phyloP scores from a whole-genome alignment of 176 grass and related monocot species.

The Thinopyrum elongatum region DNA sequence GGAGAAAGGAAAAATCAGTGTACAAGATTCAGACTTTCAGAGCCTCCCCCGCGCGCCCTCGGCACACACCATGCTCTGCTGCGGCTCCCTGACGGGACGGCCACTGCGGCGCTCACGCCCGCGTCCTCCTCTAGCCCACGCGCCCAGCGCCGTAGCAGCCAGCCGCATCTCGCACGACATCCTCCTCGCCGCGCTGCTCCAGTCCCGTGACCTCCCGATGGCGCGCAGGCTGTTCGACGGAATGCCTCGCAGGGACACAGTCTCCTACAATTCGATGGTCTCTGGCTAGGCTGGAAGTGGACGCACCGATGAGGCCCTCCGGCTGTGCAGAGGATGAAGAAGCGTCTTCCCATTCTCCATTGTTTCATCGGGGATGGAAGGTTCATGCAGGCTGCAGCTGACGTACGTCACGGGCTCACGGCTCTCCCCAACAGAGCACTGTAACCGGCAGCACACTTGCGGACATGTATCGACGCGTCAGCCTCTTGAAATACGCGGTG shows the following conservation, averaged over 20 bases:
- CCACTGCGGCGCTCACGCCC: no score
- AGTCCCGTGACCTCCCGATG: slow-evolving; percentile 25
- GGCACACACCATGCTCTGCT: no score
- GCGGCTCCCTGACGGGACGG: no score
- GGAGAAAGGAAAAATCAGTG: no score
- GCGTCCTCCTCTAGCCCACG: neutral
- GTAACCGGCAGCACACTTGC: slow-evolving; percentile 45
- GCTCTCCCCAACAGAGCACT: slow-evolving; percentile 22
- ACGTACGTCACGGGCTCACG: slow-evolving; percentile 33
- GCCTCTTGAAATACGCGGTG: slow-evolving; percentile 38
- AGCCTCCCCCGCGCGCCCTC: no score
- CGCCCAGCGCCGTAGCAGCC: no score
- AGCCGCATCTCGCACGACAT: slow-evolving; percentile 27
- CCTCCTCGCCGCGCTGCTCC: slow-evolving; percentile 19
- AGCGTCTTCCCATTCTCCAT: slow-evolving; percentile 70
- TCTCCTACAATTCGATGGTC: slow-evolving; percentile 68
- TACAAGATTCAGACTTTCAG: no score
- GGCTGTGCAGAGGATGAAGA: slow-evolving; percentile 34
- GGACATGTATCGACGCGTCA: slow-evolving; percentile 61
- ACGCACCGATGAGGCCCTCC: slow-evolving; percentile 26
- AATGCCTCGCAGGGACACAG: slow-evolving; percentile 54
- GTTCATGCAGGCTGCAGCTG: slow-evolving; percentile 39
- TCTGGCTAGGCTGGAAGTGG: slow-evolving; percentile 41
- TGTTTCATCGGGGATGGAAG: slow-evolving; percentile 35
- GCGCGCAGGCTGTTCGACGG: slow-evolving; percentile 56